Conservation (phyloP, 139 green algal species). For the Chlorella sp. region DNA sequence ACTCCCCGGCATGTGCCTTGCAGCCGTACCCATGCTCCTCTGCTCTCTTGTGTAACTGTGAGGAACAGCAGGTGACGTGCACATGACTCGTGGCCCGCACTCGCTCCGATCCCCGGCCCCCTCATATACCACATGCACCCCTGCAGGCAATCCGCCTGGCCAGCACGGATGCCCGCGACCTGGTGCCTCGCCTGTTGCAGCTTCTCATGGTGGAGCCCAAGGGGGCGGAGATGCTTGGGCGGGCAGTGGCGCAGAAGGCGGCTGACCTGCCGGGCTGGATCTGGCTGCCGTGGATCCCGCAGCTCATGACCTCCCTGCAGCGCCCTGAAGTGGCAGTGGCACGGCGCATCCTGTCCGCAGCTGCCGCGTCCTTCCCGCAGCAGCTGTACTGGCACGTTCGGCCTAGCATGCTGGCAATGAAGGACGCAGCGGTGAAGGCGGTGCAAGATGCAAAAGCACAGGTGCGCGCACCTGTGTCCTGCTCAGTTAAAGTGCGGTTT, state of each 20-base stretch:
- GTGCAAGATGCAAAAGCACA: conserved; percentile 44
- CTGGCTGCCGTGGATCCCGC: conserved; percentile 94
- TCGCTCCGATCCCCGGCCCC: too few relatives aligned
- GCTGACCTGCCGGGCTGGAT: conserved; percentile 83
- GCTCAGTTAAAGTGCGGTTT: neutral
- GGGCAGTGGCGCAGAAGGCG: conserved; percentile 44
- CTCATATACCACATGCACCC: too few relatives aligned
- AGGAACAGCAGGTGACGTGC: neutral
- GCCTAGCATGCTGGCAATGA: conserved; percentile 79
- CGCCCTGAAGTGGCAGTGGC: conserved; percentile 75
- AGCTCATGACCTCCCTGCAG: conserved; percentile 90
- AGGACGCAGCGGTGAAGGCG: conserved; percentile 70
- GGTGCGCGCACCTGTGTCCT: neutral
- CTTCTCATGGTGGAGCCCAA: conserved; percentile 91
- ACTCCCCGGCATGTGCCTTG: neutral
- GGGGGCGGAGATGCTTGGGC: conserved; percentile 53
- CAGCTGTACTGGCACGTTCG: conserved; percentile 93
- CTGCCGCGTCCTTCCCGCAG: conserved; percentile 71
- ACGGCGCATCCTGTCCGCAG: conserved; percentile 62
- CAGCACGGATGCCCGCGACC: conserved; percentile 51
- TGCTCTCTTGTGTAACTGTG: neutral
- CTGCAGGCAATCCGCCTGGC: conserved; percentile 70
- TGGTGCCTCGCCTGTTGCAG: conserved; percentile 87
- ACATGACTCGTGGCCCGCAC: too few relatives aligned
- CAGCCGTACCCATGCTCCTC: neutral